Evolutionary conservation across 2,329 filamentous ascomycete species (phyloP).

Genomic region (Neonectria hederae): DNA sequence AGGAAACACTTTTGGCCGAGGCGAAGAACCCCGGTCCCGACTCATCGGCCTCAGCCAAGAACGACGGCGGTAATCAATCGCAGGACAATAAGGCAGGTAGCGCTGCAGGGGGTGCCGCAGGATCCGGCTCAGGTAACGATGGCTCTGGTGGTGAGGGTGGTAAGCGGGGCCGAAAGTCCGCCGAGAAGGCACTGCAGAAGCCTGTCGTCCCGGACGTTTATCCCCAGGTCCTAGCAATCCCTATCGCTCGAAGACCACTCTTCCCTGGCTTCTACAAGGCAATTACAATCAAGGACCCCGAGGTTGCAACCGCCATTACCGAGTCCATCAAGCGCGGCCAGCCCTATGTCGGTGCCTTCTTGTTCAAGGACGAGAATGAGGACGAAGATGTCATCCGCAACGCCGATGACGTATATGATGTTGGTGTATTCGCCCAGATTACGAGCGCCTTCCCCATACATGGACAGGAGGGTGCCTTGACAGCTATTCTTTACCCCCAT

Average conservation of each 20-base stretch:
- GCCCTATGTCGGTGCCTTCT: conserved; percentile 94
- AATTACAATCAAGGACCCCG: conserved; percentile 92
- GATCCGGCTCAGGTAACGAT: conserved; percentile 63
- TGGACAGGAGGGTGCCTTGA: conserved; percentile 85
- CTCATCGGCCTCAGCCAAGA: conserved; percentile 56
- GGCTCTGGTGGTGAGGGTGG: conserved; percentile 68
- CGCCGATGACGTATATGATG: conserved; percentile 90
- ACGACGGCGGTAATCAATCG: conserved; percentile 48
- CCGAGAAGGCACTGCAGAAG: conserved; percentile 84
- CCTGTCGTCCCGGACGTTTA: conserved; percentile 93
- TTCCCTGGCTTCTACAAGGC: conserved; percentile 99
- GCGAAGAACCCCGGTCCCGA: conserved; percentile 55
- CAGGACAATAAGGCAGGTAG: conserved; percentile 66
- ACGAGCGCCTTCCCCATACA: conserved; percentile 94
- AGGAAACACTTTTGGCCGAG: conserved; percentile 59
- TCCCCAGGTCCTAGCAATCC: conserved; percentile 96
- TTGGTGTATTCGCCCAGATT: conserved; percentile 97
- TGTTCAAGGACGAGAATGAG: conserved; percentile 95
- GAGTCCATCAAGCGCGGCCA: conserved; percentile 98
- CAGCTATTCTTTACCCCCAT: conserved; percentile 95
- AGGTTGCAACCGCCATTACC: conserved; percentile 90
- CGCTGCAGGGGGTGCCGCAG: conserved; percentile 62
- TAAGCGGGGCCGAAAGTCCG: conserved; percentile 75
- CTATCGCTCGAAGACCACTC: conserved; percentile 89
- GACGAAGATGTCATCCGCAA: conserved; percentile 95